Conservation (phyloP, 2,329 filamentous ascomycete species). For the Alternaria triticina region DNA sequence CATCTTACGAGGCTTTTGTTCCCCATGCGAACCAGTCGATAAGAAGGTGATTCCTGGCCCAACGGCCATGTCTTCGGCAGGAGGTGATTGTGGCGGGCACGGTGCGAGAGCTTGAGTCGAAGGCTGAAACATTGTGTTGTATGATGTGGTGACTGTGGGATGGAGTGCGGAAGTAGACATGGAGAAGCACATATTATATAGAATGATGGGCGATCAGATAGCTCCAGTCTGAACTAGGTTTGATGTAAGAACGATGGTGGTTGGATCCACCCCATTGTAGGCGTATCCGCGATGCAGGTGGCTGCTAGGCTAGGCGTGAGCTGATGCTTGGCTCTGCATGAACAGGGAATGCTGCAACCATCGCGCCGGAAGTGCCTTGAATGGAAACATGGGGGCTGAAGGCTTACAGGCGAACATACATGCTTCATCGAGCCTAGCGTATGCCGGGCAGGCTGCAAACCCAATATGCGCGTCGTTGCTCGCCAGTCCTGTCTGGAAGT, state of each 20-base stretch:
- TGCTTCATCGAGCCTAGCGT: slow-evolving; percentile 32
- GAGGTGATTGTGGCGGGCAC: slow-evolving; percentile 30
- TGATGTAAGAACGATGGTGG: slow-evolving; percentile 28
- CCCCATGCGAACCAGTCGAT: slow-evolving; percentile 28
- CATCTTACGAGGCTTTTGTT: slow-evolving; percentile 45
- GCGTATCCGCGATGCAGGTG: slow-evolving; percentile 32
- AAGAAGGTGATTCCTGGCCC: slow-evolving; percentile 26
- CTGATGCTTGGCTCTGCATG: slow-evolving; percentile 38
- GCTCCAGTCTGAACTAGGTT: slow-evolving; percentile 22
- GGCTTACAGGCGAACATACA: slow-evolving; percentile 38
- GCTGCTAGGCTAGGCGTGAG: slow-evolving; percentile 37
- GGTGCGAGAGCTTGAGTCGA: slow-evolving; percentile 32
- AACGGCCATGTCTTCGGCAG: slow-evolving; percentile 32
- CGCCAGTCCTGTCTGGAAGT: slow-evolving; percentile 5
- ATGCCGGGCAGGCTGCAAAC: slow-evolving; percentile 26
- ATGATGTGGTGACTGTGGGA: slow-evolving; percentile 15
- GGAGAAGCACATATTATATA: slow-evolving; percentile 42
- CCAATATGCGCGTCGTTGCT: slow-evolving; percentile 26
- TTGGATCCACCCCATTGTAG: slow-evolving; percentile 25
- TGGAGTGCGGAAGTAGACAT: slow-evolving; percentile 19
- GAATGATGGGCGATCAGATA: slow-evolving; percentile 22
- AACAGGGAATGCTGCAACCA: slow-evolving; percentile 39
- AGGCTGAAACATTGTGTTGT: slow-evolving; percentile 39
- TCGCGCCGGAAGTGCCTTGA: slow-evolving; percentile 32
- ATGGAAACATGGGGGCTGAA: slow-evolving; percentile 38